Evolutionary conservation across 495 filamentous ascomycete genomes (phyloP).

Genomic region (Sordaria brevicollis): DNA sequence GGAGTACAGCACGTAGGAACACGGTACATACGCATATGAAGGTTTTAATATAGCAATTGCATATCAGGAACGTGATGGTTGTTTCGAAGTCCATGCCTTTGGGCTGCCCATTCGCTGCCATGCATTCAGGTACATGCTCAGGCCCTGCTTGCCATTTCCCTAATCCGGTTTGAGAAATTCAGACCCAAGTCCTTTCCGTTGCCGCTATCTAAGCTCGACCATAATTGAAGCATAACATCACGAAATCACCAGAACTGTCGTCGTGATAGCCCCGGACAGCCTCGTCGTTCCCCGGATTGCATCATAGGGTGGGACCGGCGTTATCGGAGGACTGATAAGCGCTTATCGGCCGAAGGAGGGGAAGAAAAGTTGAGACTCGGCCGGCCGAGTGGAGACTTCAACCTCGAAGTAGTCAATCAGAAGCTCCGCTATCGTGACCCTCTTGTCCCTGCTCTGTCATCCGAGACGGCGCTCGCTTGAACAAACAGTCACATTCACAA

Average conservation of each 20-base stretch:
- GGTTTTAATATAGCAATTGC: not conserved
- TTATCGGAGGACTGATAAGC: slow-evolving; percentile 14
- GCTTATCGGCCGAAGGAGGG: slow-evolving; percentile 11
- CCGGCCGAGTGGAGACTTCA: not conserved
- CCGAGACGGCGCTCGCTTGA: not conserved
- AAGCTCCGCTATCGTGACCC: not conserved
- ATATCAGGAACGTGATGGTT: too few species aligned
- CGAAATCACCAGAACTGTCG: not conserved
- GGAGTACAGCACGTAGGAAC: not conserved
- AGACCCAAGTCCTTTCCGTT: too few species aligned
- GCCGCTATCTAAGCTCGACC: too few species aligned
- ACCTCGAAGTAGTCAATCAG: not conserved
- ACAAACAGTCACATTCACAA: not conserved
- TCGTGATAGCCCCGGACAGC: not conserved
- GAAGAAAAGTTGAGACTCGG: not conserved
- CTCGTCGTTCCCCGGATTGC: not conserved
- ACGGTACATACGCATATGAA: not conserved
- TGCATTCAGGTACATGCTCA: too few species aligned
- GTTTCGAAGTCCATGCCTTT: too few species aligned
- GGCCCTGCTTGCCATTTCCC: too few species aligned
- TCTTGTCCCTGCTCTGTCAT: not conserved
- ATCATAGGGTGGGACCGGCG: slow-evolving; percentile 14
- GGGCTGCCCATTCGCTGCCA: too few species aligned
- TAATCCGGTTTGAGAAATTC: too few species aligned
- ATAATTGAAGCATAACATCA: not conserved